phyloP scores from a whole-genome alignment of 257 asterid genomes.

The Solanum paucissectum region DNA sequence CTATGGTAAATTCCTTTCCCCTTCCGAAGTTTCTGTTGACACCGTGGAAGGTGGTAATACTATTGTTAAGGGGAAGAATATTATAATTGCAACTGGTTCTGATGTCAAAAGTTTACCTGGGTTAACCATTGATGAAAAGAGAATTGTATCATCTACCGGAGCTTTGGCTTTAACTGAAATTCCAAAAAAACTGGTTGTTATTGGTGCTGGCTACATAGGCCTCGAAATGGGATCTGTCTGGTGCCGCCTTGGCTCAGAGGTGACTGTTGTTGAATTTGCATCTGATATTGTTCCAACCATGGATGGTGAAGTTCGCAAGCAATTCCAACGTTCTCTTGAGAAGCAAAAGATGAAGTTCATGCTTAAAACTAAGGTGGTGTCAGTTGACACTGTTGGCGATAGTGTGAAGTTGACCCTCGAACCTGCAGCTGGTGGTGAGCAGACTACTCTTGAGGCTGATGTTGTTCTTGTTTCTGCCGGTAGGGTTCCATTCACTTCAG shows the following conservation, averaged over 20 bases:
- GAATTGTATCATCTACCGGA: conserved; percentile 41
- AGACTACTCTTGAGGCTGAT: conserved; percentile 74
- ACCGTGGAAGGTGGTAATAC: conserved; percentile 68
- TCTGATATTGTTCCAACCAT: conserved; percentile 84
- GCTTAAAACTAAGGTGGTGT: conserved; percentile 89
- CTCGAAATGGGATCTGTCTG: conserved; percentile 99
- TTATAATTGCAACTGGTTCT: conserved; percentile 91
- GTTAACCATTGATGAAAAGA: conserved; percentile 34
- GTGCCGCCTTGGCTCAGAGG: conserved; percentile 95
- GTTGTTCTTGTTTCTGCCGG: conserved; percentile 97
- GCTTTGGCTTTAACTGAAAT: conserved; percentile 56
- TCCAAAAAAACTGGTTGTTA: conserved; percentile 76
- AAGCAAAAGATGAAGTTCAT: conserved; percentile 94
- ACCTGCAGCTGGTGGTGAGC: conserved; percentile 91
- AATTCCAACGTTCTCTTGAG: conserved; percentile 87
- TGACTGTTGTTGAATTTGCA: conserved; percentile 86
- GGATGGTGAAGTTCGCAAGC: conserved; percentile 86
- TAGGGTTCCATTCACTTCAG: conserved; percentile 73
- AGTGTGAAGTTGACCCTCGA: conserved; percentile 74
- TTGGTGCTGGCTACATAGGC: conserved; percentile 98
- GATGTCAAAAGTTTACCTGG: conserved; percentile 48
- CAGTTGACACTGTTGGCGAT: conserved; percentile 63
- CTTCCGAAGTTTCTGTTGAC: conserved; percentile 84
- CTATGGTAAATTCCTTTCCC: conserved; percentile 80
- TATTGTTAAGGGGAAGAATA: conserved; percentile 84